Evolutionary conservation across 140 eudicot species (phyloP).

Genomic region (Oenanthe javanica): DNA sequence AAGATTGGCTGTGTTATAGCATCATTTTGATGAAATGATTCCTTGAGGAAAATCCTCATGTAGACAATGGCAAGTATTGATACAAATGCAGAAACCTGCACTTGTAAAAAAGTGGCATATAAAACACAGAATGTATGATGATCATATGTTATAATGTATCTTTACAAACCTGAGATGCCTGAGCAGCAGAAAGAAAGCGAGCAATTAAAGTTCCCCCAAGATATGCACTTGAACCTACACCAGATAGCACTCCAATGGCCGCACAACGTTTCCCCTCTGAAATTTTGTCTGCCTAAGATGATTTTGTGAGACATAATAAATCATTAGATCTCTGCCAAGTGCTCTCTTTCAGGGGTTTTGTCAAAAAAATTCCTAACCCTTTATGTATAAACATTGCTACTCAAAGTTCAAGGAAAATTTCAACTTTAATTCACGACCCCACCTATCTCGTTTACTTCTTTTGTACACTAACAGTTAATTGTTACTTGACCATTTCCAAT

Average conservation of each 20-base stretch:
- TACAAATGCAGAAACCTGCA: constrained; percentile 31
- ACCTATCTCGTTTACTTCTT: neutral
- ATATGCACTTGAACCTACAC: constrained; percentile 30
- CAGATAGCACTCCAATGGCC: constrained; percentile 31
- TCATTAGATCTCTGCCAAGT: neutral
- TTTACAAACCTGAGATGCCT: constrained; percentile 30
- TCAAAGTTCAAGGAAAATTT: neutral
- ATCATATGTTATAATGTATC: neutral
- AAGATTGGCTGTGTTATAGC: constrained; percentile 23
- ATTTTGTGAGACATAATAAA: neutral
- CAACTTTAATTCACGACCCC: neutral
- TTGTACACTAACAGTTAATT: neutral
- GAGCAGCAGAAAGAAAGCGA: constrained; percentile 35
- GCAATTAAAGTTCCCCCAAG: constrained; percentile 37
- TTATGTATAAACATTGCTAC: too few species aligned
- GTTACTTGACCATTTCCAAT: neutral
- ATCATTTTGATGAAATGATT: constrained; percentile 7
- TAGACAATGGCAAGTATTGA: constrained; percentile 31
- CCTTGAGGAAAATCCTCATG: constrained; percentile 36
- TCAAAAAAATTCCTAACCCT: neutral
- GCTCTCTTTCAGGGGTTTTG: neutral
- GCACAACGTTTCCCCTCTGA: constrained; percentile 29
- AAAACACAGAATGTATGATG: neutral
- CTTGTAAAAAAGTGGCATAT: neutral
- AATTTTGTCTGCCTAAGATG: constrained; percentile 35